Evolutionary conservation across 2,329 filamentous ascomycete species (phyloP).

Genomic region (Calonectria multiphialidica): DNA sequence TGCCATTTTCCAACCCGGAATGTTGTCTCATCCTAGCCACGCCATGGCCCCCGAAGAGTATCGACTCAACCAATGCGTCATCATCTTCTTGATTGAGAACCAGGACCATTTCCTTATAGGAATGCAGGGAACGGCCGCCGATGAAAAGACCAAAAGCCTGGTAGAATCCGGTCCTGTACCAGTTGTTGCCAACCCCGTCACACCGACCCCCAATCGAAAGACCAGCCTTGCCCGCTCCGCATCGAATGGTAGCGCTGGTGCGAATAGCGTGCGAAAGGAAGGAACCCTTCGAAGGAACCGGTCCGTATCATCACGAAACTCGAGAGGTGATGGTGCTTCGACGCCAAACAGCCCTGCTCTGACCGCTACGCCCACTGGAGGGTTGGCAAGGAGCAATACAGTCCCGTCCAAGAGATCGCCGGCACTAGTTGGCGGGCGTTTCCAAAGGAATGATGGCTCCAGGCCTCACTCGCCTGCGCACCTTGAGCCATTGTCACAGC

Average conservation of each 20-base stretch:
- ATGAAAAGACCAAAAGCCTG: slow-evolving; percentile 78
- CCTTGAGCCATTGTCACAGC: slow-evolving; percentile 53
- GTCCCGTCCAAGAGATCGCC: slow-evolving; percentile 92
- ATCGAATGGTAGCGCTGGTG: slow-evolving; percentile 89
- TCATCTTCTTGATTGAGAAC: slow-evolving; percentile 98
- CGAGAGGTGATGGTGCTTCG: slow-evolving; percentile 78
- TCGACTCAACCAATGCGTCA: slow-evolving; percentile 92
- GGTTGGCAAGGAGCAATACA: slow-evolving; percentile 82
- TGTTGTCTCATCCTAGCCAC: slow-evolving; percentile 92
- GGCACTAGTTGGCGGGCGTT: slow-evolving; percentile 74
- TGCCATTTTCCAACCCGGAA: slow-evolving; percentile 96
- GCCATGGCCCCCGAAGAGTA: slow-evolving; percentile 98
- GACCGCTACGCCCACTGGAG: slow-evolving; percentile 66
- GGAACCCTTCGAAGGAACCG: slow-evolving; percentile 87
- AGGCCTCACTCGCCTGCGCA: slow-evolving; percentile 48
- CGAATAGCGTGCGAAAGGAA: slow-evolving; percentile 86
- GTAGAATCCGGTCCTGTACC: slow-evolving; percentile 76
- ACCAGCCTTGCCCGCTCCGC: slow-evolving; percentile 72
- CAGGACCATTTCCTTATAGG: slow-evolving; percentile 98
- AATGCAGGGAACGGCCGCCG: slow-evolving; percentile 99
- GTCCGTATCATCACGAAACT: slow-evolving; percentile 91
- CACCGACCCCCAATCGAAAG: slow-evolving; percentile 65
- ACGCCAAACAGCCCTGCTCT: slow-evolving; percentile 75
- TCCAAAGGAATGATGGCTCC: slow-evolving; percentile 59
- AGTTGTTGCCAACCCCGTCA: slow-evolving; percentile 53